Evolutionary conservation across 306 rosid species (phyloP).

Genomic region (Medicago arabica): DNA sequence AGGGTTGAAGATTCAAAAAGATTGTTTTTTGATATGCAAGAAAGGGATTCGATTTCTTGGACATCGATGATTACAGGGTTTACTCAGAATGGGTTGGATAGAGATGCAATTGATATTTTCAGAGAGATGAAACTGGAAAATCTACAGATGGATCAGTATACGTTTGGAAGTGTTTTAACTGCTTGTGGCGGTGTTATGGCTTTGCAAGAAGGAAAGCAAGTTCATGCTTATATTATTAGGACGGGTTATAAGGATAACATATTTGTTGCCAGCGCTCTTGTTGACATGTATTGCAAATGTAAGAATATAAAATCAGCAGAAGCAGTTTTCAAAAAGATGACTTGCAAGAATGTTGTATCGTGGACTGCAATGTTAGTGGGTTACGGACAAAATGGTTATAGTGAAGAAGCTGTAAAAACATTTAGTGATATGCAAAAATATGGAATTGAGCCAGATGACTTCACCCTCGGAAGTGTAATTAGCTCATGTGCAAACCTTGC

Average conservation of each 20-base stretch:
- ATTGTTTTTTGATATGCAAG: constrained; percentile 64
- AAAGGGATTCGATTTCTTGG: constrained; percentile 83
- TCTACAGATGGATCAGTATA: constrained; percentile 73
- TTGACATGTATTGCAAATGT: constrained; percentile 95
- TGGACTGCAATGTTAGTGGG: constrained; percentile 96
- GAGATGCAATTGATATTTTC: constrained; percentile 61
- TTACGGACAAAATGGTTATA: constrained; percentile 85
- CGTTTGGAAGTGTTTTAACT: constrained; percentile 85
- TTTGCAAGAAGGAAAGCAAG: constrained; percentile 75
- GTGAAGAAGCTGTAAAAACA: constrained; percentile 86
- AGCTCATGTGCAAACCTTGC: constrained; percentile 96
- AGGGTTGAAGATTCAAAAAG: constrained; percentile 59
- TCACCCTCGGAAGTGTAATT: constrained; percentile 83
- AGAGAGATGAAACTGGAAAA: constrained; percentile 68
- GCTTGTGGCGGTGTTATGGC: constrained; percentile 84
- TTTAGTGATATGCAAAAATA: constrained; percentile 81
- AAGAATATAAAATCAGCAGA: constrained; percentile 71
- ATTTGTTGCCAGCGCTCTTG: constrained; percentile 88
- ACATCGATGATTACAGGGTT: constrained; percentile 85
- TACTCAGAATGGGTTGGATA: constrained; percentile 64
- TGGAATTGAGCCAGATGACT: constrained; percentile 81
- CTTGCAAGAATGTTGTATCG: constrained; percentile 75
- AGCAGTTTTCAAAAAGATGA: constrained; percentile 75
- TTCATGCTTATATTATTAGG: constrained; percentile 75
- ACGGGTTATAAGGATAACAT: constrained; percentile 71